phyloP scores from a whole-genome alignment of 1,139 yeast species.

The Hyphopichia pseudoburtonii region DNA sequence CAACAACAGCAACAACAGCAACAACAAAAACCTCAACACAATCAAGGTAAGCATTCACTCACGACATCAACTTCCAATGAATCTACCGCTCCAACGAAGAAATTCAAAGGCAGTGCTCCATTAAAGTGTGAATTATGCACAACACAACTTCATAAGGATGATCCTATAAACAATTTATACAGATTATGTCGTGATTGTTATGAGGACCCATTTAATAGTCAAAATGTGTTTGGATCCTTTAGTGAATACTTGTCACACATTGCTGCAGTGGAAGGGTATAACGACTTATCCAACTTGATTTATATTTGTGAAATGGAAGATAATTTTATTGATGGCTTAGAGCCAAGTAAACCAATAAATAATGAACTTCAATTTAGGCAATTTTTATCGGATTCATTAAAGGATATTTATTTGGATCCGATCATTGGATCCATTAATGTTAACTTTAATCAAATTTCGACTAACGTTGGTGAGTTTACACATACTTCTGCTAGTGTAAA shows the following conservation, averaged over 20 bases:
- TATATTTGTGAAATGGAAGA: constrained; percentile 39
- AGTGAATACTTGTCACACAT: constrained; percentile 33
- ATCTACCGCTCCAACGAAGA: constrained; percentile 16
- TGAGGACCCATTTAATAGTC: constrained; percentile 31
- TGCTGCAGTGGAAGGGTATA: constrained; percentile 18
- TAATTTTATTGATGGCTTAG: constrained; percentile 31
- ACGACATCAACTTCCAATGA: constrained; percentile 6
- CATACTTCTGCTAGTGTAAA: constrained; percentile 8
- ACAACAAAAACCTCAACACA: constrained; percentile 9
- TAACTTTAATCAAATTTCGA: constrained; percentile 26
- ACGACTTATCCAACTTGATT: constrained; percentile 29
- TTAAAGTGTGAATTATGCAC: constrained; percentile 29
- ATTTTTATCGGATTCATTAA: constrained; percentile 35
- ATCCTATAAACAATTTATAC: constrained; percentile 23
- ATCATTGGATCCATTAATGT: constrained; percentile 31
- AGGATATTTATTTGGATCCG: constrained; percentile 41
- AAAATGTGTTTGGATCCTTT: constrained; percentile 39
- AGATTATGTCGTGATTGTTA: constrained; percentile 29
- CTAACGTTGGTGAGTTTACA: constrained; percentile 28
- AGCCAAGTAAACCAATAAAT: constrained; percentile 20
- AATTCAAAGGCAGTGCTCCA: constrained; percentile 14
- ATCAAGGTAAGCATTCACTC: too few species aligned
- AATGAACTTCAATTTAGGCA: constrained; percentile 39
- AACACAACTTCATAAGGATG: constrained; percentile 20
- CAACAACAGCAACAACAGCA: constrained; percentile 5